Evolutionary conservation across 2,329 filamentous ascomycete species (phyloP), one percentile per base, ranked within the genome.

Genomic region (Fragosphaeria purpurea): DNA sequence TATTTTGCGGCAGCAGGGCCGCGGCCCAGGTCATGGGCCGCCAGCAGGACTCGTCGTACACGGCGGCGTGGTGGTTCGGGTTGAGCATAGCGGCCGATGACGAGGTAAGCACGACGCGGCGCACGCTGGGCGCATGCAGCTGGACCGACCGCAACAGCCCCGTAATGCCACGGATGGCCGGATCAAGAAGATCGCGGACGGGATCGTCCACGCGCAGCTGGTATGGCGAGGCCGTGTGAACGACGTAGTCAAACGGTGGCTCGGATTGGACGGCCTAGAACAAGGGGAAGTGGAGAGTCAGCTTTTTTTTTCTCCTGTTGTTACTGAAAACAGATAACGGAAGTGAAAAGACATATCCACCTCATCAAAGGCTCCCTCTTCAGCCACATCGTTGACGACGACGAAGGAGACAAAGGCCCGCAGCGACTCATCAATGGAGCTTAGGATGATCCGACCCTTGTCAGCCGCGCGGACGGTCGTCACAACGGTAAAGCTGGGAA

Each of bases 171-270:
- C 72, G 70, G 44, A 82, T 70, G 6, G 77, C 77, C 0, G 77
- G 78, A 44, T 78, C 70, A 8, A 81, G 66, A 31, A 81, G 67
- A 42, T 76, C 73, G 13, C 61, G 64, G 8, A 66, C 60, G 5
- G 66, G 66, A 51, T 73, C 70, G 4, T 77, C 74, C 44, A 83
- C 74, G 46, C 81, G 80, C 62, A 82, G 77, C 59, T 86, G 82
- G 69, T 86, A 90, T 0, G 87, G 86, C 0, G 78, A 83, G 2
- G 85, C 84, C 6, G 84, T 87, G 63, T 88, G 84, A 47, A 88
- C 73, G 46, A 91, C 84, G 44, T 77, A 82, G 59, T 87, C 82
- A 55, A 91, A 86, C 0, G 80, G 77, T 0, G 66, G 64, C 1
- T 67, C 57, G 2, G 66, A 64, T 54, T 65, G 58, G n/a, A 75